phyloP scores from a whole-genome alignment of 169 alveolate species.

The Fabrea salina region DNA sequence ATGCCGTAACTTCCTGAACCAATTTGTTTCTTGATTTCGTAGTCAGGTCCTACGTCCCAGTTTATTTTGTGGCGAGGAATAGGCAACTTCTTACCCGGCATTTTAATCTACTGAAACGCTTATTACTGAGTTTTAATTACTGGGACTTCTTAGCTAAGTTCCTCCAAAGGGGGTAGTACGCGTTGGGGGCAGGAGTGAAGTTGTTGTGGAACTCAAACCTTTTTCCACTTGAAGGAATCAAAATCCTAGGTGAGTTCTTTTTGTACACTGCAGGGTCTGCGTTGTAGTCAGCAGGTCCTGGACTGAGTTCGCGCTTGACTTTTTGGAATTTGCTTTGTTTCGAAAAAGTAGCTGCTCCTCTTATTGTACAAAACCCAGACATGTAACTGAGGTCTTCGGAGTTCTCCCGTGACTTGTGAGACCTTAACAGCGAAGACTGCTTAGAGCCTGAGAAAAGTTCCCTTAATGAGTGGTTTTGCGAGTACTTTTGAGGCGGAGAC shows the following conservation, averaged over 20 bases:
- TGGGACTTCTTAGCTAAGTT: neutral
- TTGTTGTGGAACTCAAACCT: neutral
- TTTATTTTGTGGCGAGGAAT: slow-evolving; percentile 1
- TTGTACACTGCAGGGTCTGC: neutral
- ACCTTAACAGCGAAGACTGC: no score
- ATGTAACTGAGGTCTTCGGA: no score
- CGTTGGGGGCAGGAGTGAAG: neutral
- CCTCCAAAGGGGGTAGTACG: neutral
- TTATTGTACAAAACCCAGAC: neutral
- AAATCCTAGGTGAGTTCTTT: neutral
- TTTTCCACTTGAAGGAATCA: neutral
- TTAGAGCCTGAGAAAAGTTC: no score
- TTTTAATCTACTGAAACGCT: no score
- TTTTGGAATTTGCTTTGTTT: neutral
- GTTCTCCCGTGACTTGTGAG: no score
- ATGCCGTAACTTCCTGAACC: slow-evolving; percentile 26
- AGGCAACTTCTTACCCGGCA: neutral
- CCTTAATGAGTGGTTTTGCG: no score
- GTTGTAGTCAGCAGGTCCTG: neutral
- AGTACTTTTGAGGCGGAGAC: no score
- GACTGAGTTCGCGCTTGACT: neutral
- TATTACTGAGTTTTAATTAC: no score
- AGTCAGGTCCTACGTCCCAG: slow-evolving; percentile 29
- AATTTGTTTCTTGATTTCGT: neutral
- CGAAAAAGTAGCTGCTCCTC: neutral